Evolutionary conservation across 2,329 filamentous ascomycete species (phyloP), one percentile per base, ranked within the genome.

Genomic region (Beauveria rudraprayagi): DNA sequence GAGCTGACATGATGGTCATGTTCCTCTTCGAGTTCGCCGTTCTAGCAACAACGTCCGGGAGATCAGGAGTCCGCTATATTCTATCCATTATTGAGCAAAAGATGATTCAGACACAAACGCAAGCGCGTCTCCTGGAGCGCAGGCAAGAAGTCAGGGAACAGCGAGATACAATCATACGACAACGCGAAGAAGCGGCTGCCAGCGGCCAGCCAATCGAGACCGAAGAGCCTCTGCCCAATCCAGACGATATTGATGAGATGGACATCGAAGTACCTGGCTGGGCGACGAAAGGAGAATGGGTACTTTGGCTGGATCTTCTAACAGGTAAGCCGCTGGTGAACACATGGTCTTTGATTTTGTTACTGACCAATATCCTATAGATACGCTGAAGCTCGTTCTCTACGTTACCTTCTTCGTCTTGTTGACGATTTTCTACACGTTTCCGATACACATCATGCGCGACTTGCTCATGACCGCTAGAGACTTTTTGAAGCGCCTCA

Each of bases 1-100:
- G 89, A n/a, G 92, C 93, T 0, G 94, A 95, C 62, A 97, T 99
- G 90, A 99, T 97, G 92, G 92, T 99, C 65, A 97, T 99, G 92
- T 99, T 99, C 70, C 86, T 95, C 6, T 99, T 99, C 68, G 94
- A 99, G 73, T 97, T 97, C 70, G 92, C 93, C 43, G 87, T 99
- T 48, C 77, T 97, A 63, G 82, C 86, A 2, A 88, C 95, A 10
- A 87, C 87, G 56, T 96, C 93, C 1, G 79, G 86, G 57, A 92
- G 93, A 53, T 96, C 92, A 0, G 82, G 84, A 2, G 79, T 86
- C 60, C 86, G 92, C 63, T 99, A 99, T 73, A 73, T 83, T 22
- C 82, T 97, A 56, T 90, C 89, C 3, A 75, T 97, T 48, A 78
- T 87, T 9, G 94, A 99, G 73, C 84, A 89, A 52, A 83, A 82